These are phyloP conservation scores for Penicillium sp. DNA, from an alignment of 2,329 filamentous ascomycete genomes.

Conservation along the genomic window DNA sequence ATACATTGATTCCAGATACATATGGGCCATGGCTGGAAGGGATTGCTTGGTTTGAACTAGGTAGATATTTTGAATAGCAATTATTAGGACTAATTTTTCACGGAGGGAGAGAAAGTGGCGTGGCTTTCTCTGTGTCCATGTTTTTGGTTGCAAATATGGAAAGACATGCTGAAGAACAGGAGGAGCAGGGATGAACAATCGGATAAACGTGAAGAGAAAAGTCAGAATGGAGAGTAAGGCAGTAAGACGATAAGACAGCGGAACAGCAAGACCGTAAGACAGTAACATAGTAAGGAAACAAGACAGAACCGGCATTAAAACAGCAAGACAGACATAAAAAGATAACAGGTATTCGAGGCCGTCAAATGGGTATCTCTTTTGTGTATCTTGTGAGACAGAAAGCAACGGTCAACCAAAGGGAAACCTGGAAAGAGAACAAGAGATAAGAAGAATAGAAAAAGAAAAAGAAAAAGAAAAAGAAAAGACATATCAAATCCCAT, in stretches of 20 bases:
- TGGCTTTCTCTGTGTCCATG: too few species aligned
- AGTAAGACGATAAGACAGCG: background rate
- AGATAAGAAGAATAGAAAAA: background rate
- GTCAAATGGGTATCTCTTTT: constrained; percentile 13
- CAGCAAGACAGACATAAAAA: background rate
- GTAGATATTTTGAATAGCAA: too few species aligned
- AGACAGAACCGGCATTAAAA: background rate
- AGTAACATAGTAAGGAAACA: background rate
- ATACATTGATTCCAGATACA: background rate
- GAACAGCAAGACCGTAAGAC: background rate
- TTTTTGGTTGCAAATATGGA: too few species aligned
- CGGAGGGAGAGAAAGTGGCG: too few species aligned
- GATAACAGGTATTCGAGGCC: constrained; percentile 1
- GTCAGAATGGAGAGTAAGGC: background rate
- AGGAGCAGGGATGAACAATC: background rate
- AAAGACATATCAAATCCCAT: constrained; percentile 5
- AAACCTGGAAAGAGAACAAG: background rate
- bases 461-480: constrained; percentile 6
- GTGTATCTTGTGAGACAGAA: constrained; percentile 5
- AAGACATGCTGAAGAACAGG: background rate
- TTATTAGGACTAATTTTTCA: too few species aligned
- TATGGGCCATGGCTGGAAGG: too few species aligned
- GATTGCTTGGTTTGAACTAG: too few species aligned
- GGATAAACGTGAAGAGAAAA: background rate
- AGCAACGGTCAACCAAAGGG: constrained; percentile 9